Evolutionary conservation across 805 yeast genomes (phyloP).

Genomic region (Candida methanosorbosa): DNA sequence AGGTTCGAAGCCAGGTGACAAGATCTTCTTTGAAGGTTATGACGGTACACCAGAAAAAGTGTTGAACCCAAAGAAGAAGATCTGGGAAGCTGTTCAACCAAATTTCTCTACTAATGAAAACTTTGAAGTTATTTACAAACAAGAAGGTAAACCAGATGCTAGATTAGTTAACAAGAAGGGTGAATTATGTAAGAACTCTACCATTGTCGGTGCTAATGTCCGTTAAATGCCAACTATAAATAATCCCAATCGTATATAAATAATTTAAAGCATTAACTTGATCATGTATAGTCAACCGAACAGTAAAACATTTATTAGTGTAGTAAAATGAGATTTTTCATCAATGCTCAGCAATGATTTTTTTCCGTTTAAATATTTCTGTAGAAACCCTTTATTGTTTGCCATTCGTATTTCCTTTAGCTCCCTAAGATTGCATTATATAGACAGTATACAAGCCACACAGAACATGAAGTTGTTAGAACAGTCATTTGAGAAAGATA

Average conservation of each 20-base stretch:
- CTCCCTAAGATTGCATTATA: too few relatives aligned
- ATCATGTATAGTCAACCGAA: too few relatives aligned
- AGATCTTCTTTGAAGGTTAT: slow-evolving; percentile 87
- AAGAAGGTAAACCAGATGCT: slow-evolving; percentile 65
- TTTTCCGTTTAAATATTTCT: too few relatives aligned
- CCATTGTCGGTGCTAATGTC: slow-evolving; percentile 72
- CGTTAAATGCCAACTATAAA: too few relatives aligned
- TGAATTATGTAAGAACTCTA: slow-evolving; percentile 62
- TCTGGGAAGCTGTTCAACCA: slow-evolving; percentile 95
- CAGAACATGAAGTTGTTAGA: slow-evolving; percentile 48
- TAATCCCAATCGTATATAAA: too few relatives aligned
- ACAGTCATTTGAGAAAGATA: slow-evolving; percentile 45
- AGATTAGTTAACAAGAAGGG: slow-evolving; percentile 77
- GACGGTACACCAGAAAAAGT: slow-evolving; percentile 86
- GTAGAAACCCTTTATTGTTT: too few relatives aligned
- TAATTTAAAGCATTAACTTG: too few relatives aligned
- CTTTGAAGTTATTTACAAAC: slow-evolving; percentile 71
- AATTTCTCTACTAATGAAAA: slow-evolving; percentile 71
- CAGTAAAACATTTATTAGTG: too few relatives aligned
- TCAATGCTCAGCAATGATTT: too few relatives aligned
- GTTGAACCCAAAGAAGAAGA: slow-evolving; percentile 95
- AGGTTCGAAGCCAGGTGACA: slow-evolving; percentile 92
- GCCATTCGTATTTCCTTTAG: too few relatives aligned
- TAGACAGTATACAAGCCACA: neutral
- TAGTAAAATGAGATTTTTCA: too few relatives aligned